Conservation (phyloP, 192 early-diverging fungal species). For the Coemansia sp. region DNA sequence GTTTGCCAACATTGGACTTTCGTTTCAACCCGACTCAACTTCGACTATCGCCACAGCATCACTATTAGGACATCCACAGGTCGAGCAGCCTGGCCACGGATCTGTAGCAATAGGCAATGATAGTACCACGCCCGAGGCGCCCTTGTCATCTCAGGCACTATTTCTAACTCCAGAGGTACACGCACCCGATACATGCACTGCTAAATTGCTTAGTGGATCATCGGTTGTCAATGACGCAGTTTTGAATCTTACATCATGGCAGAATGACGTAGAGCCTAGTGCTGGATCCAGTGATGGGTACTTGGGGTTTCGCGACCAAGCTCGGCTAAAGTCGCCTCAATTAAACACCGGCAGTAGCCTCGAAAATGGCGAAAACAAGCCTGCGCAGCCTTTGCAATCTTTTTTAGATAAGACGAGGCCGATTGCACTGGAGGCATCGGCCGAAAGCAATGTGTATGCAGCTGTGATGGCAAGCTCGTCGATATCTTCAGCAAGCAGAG, state of each 20-base stretch:
- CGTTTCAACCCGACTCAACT: not conserved
- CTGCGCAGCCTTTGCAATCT: conserved; percentile 4
- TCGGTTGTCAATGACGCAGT: conserved; percentile 43
- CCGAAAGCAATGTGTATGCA: not conserved
- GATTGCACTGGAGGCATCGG: conserved; percentile 18
- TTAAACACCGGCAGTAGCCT: not conserved
- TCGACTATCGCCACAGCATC: not conserved
- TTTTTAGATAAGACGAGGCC: conserved; percentile 41
- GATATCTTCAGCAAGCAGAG: conserved; percentile 20
- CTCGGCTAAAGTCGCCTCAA: not conserved
- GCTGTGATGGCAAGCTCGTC: not conserved
- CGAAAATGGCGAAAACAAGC: not conserved
- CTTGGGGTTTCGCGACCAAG: conserved; percentile 12
- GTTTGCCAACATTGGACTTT: not conserved
- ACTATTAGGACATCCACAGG: not conserved
- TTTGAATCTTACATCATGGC: conserved; percentile 34
- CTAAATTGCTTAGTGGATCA: conserved; percentile 20
- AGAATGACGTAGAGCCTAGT: conserved; percentile 7
- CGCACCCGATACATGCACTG: not conserved
- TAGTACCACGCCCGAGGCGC: not conserved
- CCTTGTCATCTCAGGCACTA: not conserved
- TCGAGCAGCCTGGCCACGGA: not conserved
- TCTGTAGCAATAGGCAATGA: not conserved
- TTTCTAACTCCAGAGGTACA: not conserved
- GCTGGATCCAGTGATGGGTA: not conserved